These are phyloP conservation scores for Aurantiochytrium sp. DNA, from an alignment of 108 stramenopile species.

Conservation along the genomic window DNA sequence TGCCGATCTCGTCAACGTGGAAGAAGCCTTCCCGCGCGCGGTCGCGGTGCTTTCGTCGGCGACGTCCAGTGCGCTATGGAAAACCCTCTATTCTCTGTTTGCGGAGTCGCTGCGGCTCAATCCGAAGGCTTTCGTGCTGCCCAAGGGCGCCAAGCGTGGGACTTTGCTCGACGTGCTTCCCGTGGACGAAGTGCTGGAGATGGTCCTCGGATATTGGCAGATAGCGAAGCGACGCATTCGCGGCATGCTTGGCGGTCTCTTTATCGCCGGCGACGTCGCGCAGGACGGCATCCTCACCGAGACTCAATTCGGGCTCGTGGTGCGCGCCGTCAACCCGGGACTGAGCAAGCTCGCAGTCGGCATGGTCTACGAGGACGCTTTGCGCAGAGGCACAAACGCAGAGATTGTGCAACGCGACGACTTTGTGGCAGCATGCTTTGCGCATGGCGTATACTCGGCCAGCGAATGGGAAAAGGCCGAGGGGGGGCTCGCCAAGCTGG, in stretches of 20 bases:
- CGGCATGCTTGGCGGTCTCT: background rate
- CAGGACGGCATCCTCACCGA: background rate
- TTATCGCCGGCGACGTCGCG: background rate
- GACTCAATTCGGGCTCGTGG: background rate
- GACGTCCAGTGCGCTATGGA: background rate
- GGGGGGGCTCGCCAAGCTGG: background rate
- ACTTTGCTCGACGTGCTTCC: background rate
- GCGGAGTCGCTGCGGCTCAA: background rate
- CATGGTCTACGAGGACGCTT: background rate
- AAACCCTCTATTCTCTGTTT: background rate
- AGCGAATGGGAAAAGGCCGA: background rate
- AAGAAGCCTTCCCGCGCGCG: background rate
- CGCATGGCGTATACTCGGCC: background rate
- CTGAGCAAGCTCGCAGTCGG: background rate
- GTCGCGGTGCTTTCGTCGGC: background rate
- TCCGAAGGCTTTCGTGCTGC: background rate
- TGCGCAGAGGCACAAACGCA: background rate
- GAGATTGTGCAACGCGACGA: slow-evolving; percentile 25
- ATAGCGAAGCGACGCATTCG: background rate
- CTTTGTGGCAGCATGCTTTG: background rate
- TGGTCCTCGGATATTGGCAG: background rate
- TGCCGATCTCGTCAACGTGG: background rate
- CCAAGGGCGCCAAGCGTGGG: background rate
- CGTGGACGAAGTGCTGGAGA: background rate
- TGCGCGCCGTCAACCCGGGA: background rate